phyloP scores from a whole-genome alignment of 768 basidiomycete species.

The Calocybe gangraenosa region DNA sequence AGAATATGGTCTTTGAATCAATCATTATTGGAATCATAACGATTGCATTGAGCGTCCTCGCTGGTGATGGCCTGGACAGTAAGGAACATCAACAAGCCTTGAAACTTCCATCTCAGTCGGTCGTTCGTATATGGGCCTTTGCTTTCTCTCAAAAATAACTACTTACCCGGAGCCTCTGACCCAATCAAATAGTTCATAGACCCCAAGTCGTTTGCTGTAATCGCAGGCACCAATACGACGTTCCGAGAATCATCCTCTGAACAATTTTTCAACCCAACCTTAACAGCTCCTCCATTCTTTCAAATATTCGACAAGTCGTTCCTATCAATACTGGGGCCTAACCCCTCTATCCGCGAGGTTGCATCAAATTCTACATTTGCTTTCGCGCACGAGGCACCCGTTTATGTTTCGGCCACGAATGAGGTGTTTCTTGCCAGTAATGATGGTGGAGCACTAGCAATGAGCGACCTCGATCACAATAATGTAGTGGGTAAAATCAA shows the following conservation, averaged over 20 bases:
- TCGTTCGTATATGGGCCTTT: conserved; percentile 21
- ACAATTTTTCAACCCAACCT: conserved; percentile 57
- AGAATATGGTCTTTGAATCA: conserved; percentile 1
- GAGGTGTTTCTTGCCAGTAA: conserved; percentile 72
- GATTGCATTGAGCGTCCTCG: conserved; percentile 3
- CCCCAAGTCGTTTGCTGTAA: conserved; percentile 47
- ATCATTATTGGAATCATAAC: conserved; percentile 4
- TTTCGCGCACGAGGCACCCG: conserved; percentile 77
- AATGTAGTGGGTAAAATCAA: conserved; percentile 61
- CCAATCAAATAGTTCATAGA: conserved; percentile 38
- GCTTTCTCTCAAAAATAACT: background rate
- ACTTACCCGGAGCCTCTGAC: background rate
- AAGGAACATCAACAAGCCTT: conserved; percentile 1
- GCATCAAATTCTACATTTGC: conserved; percentile 59
- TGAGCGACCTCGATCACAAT: conserved; percentile 60
- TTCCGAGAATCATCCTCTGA: conserved; percentile 35
- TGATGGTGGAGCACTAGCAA: conserved; percentile 60
- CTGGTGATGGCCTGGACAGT: conserved; percentile 1
- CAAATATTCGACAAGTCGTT: conserved; percentile 50
- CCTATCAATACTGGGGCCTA: conserved; percentile 50
- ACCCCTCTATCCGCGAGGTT: conserved; percentile 55
- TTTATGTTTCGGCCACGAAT: conserved; percentile 64
- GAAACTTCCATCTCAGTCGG: conserved; percentile 25
- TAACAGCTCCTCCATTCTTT: conserved; percentile 56
- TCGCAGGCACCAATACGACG: conserved; percentile 35